Evolutionary conservation across 768 basidiomycete genomes (phyloP), one percentile per base, ranked within the genome.

Genomic region (Lactifluus rugatus): DNA sequence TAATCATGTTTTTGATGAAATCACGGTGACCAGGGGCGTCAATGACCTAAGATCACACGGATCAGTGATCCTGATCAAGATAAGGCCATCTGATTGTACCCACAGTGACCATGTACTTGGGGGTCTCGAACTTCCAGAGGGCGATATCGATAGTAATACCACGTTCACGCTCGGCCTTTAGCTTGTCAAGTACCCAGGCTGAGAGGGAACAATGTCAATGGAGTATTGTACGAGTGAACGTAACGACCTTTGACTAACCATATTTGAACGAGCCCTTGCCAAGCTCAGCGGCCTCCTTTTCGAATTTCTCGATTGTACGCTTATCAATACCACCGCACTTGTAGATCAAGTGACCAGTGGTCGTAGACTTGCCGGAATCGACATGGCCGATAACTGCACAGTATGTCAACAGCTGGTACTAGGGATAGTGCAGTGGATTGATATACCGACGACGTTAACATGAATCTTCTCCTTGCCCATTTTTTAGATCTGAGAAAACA

Each of bases 261-360:
- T 94, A 94, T 76, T 93, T 91, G 83, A 91, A 96, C 73, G 91
- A 92, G 74, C 94, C 93, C 81, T 99, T 99, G 73, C 96, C 96
- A 72, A 99, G 90, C 75, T 99, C 96, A 79, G 93, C 92, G 69
- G 96, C 96, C 80, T 99, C 96, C 87, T 99, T 99, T 84, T 99
- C 96, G 82, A 97, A 98, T 82, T 97, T 96, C 78, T 94, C 93
- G 66, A 95, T 94, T 73, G 92, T 93, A 85, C 93, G 93, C 84
- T 98, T 99, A 76, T 99, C 96, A 81, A 99, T 99, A 89, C 96
- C 96, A 86, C 96, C 96, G 75, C 96, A 99, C 87, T 99, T 96
- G 91, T 97, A 98, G 86, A 98, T 98, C 81, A 99, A 83, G 81
- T 99, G 96, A 67, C 96, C 96, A 68, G 96, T 99, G 71, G 96